Evolutionary conservation across 2,329 filamentous ascomycete species (phyloP), one percentile per base, ranked within the genome.

Genomic region (Endoconidiophora laricicola): DNA sequence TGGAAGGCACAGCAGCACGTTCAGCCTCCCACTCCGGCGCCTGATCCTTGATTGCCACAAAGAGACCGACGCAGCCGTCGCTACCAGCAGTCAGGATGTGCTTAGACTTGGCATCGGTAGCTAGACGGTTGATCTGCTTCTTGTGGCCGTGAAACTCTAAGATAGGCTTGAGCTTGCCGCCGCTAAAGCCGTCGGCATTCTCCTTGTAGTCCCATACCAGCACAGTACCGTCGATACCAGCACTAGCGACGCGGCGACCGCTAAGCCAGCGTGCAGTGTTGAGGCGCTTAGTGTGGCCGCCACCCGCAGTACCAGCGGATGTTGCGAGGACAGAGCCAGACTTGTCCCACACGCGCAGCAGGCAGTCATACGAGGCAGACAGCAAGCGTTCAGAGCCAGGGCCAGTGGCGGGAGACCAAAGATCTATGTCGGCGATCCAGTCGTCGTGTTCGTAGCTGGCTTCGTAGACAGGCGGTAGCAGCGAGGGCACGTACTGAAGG

Each of bases 371-470:
- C 44, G 86, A 90, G 26, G 80, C 86, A n/a, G 86, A 93, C n/a
- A 94, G 68, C 54, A 96, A 81, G 55, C 84, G 71, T 45, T 67
- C 62, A 23, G 65, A 63, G 58, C 73, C 66, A 44, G 63, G 62
- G 45, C 67, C 68, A 18, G 72, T 78, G 2, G 79, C 76, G 5
- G 69, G 66, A 0, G 86, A 88, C 22, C 94, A 69, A 3, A 94
- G 76, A 63, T 95, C 87, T 23, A 96, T 79, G 23, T 78, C 76
- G 62, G 85, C 86, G 45, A 98, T 84, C 91, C 91, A 98, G 64
- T 96, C 91, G 60, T 98, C 88, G 63, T 98, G 90, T 68, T 95
- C 82, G 63, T 94, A 98, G 61, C 84, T 91, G 10, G 87, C 83
- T 58, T 94, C 80, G 63, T 91, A 90, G 36, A 84, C 73, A 16